phyloP scores from a whole-genome alignment of 2,329 filamentous ascomycete species.

The Diaporthe citri region DNA sequence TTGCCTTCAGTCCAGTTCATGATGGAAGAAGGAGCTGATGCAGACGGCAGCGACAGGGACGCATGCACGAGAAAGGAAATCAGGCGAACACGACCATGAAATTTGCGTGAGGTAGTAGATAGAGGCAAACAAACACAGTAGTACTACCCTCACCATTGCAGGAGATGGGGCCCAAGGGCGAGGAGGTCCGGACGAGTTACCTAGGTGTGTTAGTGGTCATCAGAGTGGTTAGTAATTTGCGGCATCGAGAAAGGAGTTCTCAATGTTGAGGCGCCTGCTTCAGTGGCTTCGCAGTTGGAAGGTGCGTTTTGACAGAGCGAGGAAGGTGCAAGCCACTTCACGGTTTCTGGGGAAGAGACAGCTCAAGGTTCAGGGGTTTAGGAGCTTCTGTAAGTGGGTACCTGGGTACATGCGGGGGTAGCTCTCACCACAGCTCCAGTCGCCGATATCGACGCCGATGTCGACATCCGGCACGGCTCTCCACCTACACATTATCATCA shows the following conservation, averaged over 20 bases:
- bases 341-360: background rate
- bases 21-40: background rate
- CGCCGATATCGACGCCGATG: slow-evolving; percentile 2
- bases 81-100: background rate
- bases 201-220: background rate
- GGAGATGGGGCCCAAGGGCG: background rate
- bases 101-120: background rate
- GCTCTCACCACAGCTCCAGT: slow-evolving; percentile 31
- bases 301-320: background rate
- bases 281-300: background rate
- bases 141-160: background rate
- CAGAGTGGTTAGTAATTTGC: background rate
- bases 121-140: background rate
- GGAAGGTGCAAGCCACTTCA: background rate
- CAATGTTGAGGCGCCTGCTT: background rate
- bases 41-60: background rate
- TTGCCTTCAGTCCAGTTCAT: slow-evolving; percentile 67
- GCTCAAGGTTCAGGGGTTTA: slow-evolving; percentile 3
- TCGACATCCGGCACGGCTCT: background rate
- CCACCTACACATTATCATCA: background rate
- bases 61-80: background rate
- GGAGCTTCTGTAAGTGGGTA: background rate
- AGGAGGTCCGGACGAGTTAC: background rate
- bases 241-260: background rate
- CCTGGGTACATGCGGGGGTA: slow-evolving; percentile 21